A percentile compares a stretch with the other conserved stretches of the same genome.
Evolutionary conservation across 2,329 filamentous ascomycete genomes (phyloP).

Genomic region (Fusarium subtropicale): DNA sequence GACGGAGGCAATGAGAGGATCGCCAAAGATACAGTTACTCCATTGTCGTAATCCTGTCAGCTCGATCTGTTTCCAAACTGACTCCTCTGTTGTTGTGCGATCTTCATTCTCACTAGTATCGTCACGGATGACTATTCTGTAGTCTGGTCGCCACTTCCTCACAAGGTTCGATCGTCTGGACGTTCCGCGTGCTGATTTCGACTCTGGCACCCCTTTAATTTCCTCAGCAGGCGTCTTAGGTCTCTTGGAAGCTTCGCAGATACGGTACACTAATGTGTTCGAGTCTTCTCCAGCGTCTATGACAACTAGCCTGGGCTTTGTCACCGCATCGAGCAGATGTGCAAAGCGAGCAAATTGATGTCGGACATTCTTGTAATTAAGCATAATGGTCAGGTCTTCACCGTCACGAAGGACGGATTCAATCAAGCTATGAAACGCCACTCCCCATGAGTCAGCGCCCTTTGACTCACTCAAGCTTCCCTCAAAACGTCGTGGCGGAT

Average conservation of each 20-base stretch:
- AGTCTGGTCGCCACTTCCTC: neutral
- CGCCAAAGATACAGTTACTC: slow-evolving; percentile 70
- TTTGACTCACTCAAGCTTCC: slow-evolving; percentile 42
- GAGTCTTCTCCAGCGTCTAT: slow-evolving; percentile 63
- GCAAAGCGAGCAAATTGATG: slow-evolving; percentile 62
- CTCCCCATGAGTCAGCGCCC: slow-evolving; percentile 61
- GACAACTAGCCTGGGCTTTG: slow-evolving; percentile 63
- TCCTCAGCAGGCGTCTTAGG: neutral
- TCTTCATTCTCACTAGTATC: slow-evolving; percentile 9
- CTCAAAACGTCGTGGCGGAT: slow-evolving; percentile 36
- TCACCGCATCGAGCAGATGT: slow-evolving; percentile 64
- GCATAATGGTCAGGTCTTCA: slow-evolving; percentile 68
- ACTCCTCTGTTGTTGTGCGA: neutral
- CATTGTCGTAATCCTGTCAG: slow-evolving; percentile 68
- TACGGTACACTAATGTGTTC: slow-evolving; percentile 59
- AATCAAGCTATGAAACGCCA: slow-evolving; percentile 67
- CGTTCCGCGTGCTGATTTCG: slow-evolving; percentile 3
- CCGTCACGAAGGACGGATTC: slow-evolving; percentile 69
- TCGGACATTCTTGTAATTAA: slow-evolving; percentile 68
- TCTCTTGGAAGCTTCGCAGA: slow-evolving; percentile 17
- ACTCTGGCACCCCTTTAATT: slow-evolving; percentile 5
- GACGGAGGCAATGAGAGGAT: slow-evolving; percentile 64
- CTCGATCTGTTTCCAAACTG: slow-evolving; percentile 41
- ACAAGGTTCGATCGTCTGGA: neutral
- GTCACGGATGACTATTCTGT: slow-evolving; percentile 10